These are phyloP conservation scores for Trichosporon ovoides DNA, from an alignment of 1,284 basidiomycete species.

Conservation along the genomic window DNA sequence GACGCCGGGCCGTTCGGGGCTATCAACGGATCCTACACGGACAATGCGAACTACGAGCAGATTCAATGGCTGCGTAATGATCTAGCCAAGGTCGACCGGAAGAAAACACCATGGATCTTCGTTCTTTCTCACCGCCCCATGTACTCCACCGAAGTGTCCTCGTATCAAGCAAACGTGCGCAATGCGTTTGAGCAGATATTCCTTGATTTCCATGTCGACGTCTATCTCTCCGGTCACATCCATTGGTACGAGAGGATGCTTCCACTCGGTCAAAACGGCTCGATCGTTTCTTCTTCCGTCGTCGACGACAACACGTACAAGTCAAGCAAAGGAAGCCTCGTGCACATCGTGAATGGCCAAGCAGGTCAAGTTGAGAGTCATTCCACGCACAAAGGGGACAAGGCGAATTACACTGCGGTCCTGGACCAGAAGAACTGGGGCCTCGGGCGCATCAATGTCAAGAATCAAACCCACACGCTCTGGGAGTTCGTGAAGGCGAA, in stretches of 20 bases:
- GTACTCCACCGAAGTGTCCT: conserved; percentile 27
- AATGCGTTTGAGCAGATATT: conserved; percentile 42
- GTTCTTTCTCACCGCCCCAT: conserved; percentile 39
- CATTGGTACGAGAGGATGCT: conserved; percentile 45
- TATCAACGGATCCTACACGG: conserved; percentile 21
- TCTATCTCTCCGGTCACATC: conserved; percentile 42
- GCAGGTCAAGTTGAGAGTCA: conserved; percentile 45
- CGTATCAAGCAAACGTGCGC: conserved; percentile 34
- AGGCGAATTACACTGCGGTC: conserved; percentile 26
- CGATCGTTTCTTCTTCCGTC: conserved; percentile 27
- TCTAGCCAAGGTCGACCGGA: conserved; percentile 40
- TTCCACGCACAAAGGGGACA: conserved; percentile 21
- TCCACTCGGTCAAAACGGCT: conserved; percentile 34
- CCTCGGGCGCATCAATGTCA: conserved; percentile 34
- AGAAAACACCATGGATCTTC: conserved; percentile 46
- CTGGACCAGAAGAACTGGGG: conserved; percentile 34
- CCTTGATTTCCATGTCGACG: conserved; percentile 44
- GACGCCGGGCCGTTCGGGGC: conserved; percentile 16
- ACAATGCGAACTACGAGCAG: conserved; percentile 27
- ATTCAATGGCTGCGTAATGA: conserved; percentile 30
- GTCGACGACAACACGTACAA: too few relatives aligned
- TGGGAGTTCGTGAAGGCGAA: too few relatives aligned
- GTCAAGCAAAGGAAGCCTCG: too few relatives aligned
- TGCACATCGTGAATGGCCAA: conserved; percentile 40
- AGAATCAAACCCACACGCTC: conserved; percentile 30